Conservation (phyloP, 2,329 filamentous ascomycete genomes). For the Mariannaea sp. region DNA sequence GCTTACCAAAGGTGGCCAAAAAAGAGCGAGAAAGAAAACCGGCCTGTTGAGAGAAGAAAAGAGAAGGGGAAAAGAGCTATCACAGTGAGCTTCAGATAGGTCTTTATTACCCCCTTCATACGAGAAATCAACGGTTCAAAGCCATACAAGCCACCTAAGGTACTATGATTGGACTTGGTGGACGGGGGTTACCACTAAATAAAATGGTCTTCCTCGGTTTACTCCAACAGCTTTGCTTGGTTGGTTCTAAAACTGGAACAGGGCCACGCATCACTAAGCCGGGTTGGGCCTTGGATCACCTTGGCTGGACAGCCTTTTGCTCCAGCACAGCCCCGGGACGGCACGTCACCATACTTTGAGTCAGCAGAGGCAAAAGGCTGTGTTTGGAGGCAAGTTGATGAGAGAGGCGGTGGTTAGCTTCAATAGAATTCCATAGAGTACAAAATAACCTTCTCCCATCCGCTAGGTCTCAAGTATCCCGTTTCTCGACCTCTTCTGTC, state of each 20-base stretch:
- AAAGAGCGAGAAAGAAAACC: too few relatives aligned
- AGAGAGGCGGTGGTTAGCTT: not conserved
- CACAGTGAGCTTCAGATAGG: too few relatives aligned
- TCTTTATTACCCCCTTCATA: too few relatives aligned
- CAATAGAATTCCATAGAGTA: too few relatives aligned
- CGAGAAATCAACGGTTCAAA: not conserved
- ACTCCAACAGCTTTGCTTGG: too few relatives aligned
- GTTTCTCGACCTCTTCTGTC: not conserved
- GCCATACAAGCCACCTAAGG: too few relatives aligned
- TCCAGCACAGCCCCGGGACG: slow-evolving; percentile 36
- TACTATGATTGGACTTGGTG: too few relatives aligned
- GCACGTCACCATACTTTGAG: slow-evolving; percentile 35
- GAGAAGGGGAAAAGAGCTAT: too few relatives aligned
- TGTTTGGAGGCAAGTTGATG: not conserved
- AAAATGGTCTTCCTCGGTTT: too few relatives aligned
- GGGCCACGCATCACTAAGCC: slow-evolving; percentile 6
- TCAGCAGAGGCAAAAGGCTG: slow-evolving; percentile 17
- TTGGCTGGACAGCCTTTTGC: slow-evolving; percentile 20
- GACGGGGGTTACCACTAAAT: too few relatives aligned
- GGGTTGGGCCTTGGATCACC: slow-evolving; percentile 7
- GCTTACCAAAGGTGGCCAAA: slow-evolving; percentile 11
- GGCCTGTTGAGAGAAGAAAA: too few relatives aligned
- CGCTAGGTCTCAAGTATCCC: not conserved
- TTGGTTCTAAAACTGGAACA: slow-evolving; percentile 22
- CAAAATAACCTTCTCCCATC: slow-evolving; percentile 11